Base-by-base conservation (phyloP, 371 early-diverging fungal species). In the Zychaea mexicana region DNA sequence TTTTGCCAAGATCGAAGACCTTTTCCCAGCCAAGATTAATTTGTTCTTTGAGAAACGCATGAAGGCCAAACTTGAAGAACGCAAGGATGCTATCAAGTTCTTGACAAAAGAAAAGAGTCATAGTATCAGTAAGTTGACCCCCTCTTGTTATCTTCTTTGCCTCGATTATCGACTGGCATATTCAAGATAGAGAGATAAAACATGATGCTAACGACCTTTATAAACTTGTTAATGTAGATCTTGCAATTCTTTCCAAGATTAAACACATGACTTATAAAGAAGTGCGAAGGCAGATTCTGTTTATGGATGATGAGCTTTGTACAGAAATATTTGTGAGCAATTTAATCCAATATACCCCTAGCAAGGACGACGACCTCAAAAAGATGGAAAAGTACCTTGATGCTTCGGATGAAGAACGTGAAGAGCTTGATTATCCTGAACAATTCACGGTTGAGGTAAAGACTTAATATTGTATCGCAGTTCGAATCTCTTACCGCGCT, bases 341-440 rank as follows among this genome's bases (percentile, higher is more conserved):
- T 24, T 64, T 84, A 60, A 60, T 77, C 31, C 42, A 65, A 2
- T 66, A 57, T 61, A 61, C 63, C 4, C 81, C 83, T 10, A 72
- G 61, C 19, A 69, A 73, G 24, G 61, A 69, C 21, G 84, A 84
- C 38, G 79, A 84, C 22, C 19, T 66, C 15, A 68, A 68, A 5
- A 57, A 60, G 10, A 64, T 83, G 63, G 65, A 66, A 12, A 85
- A 82, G 21, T 85, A 87, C 52, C 46, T 77, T 32, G 69, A 73
- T 15, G 69, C 64, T 13, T 49, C 70, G 7, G 72, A 71, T 6
- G 74, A 76, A 60, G 72, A 76, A 46, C 70, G 74, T 33, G 60
- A 60, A 6, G 85, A 85, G 30, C 68, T 88, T 31, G 86, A 78
- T 62, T 64, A 78, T 12, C 81, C 88, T 0, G 88, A 88, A 24